These are phyloP conservation scores for Phytophthora cryptogea DNA, from an alignment of 352 stramenopile genomes.

Conservation along the genomic window DNA sequence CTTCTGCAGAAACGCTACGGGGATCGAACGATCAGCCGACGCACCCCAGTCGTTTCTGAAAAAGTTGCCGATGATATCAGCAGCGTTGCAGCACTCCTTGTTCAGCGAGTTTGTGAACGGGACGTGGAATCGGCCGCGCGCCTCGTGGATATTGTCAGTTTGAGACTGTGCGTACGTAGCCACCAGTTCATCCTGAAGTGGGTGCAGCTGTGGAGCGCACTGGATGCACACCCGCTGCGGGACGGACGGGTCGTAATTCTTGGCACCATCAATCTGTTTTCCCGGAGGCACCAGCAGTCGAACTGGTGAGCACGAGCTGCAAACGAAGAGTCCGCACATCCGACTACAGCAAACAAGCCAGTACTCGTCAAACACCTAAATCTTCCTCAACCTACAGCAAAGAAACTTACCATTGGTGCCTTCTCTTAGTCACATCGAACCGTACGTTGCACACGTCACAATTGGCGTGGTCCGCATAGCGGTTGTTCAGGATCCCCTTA, in stretches of 20 bases:
- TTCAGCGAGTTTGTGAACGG: conserved; percentile 50
- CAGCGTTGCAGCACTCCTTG: conserved; percentile 63
- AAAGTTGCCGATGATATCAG: conserved; percentile 70
- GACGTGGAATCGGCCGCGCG: conserved; percentile 39
- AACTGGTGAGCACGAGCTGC: conserved; percentile 57
- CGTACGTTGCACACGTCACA: conserved; percentile 62
- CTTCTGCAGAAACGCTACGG: conserved; percentile 55
- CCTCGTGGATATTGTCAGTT: conserved; percentile 44
- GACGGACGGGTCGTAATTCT: conserved; percentile 53
- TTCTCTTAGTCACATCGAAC: conserved; percentile 64
- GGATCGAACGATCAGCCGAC: conserved; percentile 48
- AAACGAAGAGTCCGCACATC: conserved; percentile 47
- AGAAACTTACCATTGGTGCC: conserved; percentile 53
- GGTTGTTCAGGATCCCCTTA: conserved; percentile 67
- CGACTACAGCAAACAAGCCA: conserved; percentile 30
- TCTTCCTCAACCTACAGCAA: not conserved
- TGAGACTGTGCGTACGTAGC: conserved; percentile 44
- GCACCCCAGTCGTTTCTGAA: conserved; percentile 61
- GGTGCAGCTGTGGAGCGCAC: conserved; percentile 53
- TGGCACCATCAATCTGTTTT: conserved; percentile 47
- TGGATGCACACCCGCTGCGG: conserved; percentile 64
- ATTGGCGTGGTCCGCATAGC: conserved; percentile 64
- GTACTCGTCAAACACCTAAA: conserved; percentile 1
- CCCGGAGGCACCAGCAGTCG: conserved; percentile 49
- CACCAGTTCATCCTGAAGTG: conserved; percentile 54